Base-by-base conservation (phyloP, 257 asterid species). In the Solanum pennellii region DNA sequence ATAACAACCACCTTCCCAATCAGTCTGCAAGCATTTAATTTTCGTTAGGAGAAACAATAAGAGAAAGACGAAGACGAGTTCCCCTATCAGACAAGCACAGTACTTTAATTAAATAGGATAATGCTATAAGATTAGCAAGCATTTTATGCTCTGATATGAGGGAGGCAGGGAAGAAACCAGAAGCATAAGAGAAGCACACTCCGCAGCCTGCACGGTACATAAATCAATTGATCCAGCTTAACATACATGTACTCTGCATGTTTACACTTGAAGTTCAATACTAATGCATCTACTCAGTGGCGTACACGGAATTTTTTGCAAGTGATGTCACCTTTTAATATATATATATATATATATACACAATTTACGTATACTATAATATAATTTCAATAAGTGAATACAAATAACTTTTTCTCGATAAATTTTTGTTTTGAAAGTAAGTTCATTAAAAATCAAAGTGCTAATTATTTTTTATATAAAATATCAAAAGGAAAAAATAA, bases 1-100 rank as follows among this genome's bases (percentile, higher is more conserved):
- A 77, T 90, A 92, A 45, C 41, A 68, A 62, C 93, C 94, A 76
- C 94, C 93, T 82, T 89, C 93, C 93, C 94, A 90, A 73, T 90
- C 92, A 73, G 94, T 92, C 94, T 92, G 93, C 90, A 92, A 59
- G 49, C 29, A 82, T 82, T 82, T 29, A 82, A 49, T 18, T 82
- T 44, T 31, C 31, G 3, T 82, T 49, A 31, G 85, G 29, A 80
- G 11, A 80, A 29, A 11, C 27, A 80, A 16, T 52, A 80, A 47
- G 68, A 80, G 44, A 47, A 80, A 29, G 18, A 49, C 14, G 49
- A 82, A 49, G 29, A 80, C 6, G 29, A 16, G 21, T 25, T 49
- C 27, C 83, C 68, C 27, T 49, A 80, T 47, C 44, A 80, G 85
- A 47, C 44, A 80, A 49, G 69, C 69, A 49, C 49, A 49, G 85